phyloP scores from a whole-genome alignment of 495 filamentous ascomycete species.

The Penicillium cosmopolitanum region DNA sequence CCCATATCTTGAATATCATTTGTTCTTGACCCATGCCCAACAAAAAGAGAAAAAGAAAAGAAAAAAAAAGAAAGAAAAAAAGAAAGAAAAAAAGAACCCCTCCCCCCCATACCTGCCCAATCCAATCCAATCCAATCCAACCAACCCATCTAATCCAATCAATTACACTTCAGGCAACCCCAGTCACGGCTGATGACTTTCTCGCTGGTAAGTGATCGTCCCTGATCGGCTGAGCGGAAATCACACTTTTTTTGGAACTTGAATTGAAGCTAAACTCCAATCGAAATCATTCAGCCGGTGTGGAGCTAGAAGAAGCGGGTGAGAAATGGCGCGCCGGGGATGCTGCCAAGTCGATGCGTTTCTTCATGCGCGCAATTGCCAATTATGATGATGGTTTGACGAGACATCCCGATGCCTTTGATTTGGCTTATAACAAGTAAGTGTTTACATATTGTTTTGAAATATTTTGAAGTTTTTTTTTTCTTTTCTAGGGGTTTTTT shows the following conservation, averaged over 20 bases:
- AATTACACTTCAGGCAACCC: constrained; percentile 41
- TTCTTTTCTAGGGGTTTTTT: too few species aligned
- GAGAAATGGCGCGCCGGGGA: constrained; percentile 78
- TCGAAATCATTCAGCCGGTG: constrained; percentile 53
- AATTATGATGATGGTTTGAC: constrained; percentile 64
- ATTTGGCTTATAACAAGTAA: constrained; percentile 76
- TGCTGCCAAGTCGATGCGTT: constrained; percentile 67
- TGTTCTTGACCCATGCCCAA: too few species aligned
- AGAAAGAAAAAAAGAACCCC: too few species aligned
- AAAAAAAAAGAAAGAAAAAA: too few species aligned
- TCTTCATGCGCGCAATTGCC: constrained; percentile 68
- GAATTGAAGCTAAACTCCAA: background rate
- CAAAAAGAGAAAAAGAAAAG: background rate
- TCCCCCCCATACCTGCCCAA: background rate
- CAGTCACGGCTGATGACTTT: constrained; percentile 64
- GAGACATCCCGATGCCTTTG: constrained; percentile 61
- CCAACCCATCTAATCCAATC: background rate
- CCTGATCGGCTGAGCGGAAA: too few species aligned
- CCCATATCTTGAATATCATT: too few species aligned
- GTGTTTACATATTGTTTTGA: constrained; percentile 5
- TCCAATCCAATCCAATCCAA: too few species aligned
- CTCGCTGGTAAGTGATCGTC: constrained; percentile 48
- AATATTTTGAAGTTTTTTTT: too few species aligned
- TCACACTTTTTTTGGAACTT: too few species aligned
- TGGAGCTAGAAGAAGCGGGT: constrained; percentile 68